phyloP scores from a whole-genome alignment of 106 monocot species.

The Dioscorea alata region DNA sequence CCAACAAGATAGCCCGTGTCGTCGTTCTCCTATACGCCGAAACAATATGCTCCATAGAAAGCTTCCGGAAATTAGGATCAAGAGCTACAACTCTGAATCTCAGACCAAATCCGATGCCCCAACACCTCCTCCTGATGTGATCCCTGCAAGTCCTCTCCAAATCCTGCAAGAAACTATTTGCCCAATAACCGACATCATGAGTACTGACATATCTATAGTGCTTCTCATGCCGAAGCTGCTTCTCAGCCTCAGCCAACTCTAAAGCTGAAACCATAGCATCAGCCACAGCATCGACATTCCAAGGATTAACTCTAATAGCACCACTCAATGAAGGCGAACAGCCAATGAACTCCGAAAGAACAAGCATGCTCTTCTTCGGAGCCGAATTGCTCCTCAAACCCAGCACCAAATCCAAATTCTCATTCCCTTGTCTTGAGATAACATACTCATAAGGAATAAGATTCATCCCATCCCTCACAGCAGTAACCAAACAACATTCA shows the following conservation, averaged over 20 bases:
- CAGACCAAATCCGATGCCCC: constrained; percentile 64
- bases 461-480: constrained; percentile 80
- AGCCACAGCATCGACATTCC: constrained; percentile 61
- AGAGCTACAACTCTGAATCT: constrained; percentile 59
- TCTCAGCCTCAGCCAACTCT: constrained; percentile 53
- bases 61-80: constrained; percentile 57
- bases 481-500: constrained; percentile 65
- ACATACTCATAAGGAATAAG: constrained; percentile 72
- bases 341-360: constrained; percentile 74
- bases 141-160: constrained; percentile 56
- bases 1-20: constrained; percentile 43
- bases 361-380: constrained; percentile 58
- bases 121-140: constrained; percentile 47
- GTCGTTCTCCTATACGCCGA: constrained; percentile 43
- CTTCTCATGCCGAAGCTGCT: constrained; percentile 65
- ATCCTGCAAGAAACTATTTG: constrained; percentile 61
- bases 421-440: constrained; percentile 59
- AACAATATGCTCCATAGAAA: constrained; percentile 57
- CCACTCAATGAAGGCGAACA: constrained; percentile 75
- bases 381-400: constrained; percentile 6
- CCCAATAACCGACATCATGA: constrained; percentile 79
- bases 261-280: constrained; percentile 68
- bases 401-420: constrained; percentile 32
- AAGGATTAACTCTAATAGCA: constrained; percentile 67
- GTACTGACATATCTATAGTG: constrained; percentile 64